Evolutionary conservation across 192 early-diverging fungal genomes (phyloP), one percentile per base, ranked within the genome.

Genomic region (Lobosporangium transversale): DNA sequence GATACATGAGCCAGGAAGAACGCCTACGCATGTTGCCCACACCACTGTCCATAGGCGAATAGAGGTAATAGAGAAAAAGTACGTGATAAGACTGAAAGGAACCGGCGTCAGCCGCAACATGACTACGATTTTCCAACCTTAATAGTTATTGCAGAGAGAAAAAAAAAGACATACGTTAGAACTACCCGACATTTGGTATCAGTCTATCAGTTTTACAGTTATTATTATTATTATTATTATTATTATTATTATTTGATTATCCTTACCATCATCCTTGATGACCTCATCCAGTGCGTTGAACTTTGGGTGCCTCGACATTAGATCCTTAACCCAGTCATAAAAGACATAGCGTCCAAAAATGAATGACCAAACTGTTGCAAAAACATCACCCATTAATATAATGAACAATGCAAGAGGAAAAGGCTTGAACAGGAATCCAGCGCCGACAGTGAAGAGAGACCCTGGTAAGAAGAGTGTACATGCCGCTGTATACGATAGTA

Each of bases 61-160:
- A 26, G 76, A 79, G 23, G 76, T 82, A 33, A 82, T 69, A 8
- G 70, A 82, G 55, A 82, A 82, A 69, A 82, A 79, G 60, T 79
- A 82, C 31, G 76, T 82, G 35, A 82, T 79, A 33, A 82, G 32
- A 48, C 66, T 82, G 62, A 82, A 82, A 11, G 81, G 81, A 26
- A 82, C 45, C 0, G 81, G 81, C 0, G 81, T 79, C 59, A 82
- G 44, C 3, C 81, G 68, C 21, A 82, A 36, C 81, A 82, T 82
- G 36, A 82, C 76, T n/a, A 82, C 81, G 35, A 82, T 82, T 53
- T 79, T 82, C 81, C 81, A 82, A n/a, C 81, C 81, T n/a, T 82
- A 79, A 36, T 12, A 45, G 33, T 23, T 40, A 45, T 70, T 5
- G 18, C 14, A 23, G 11, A 35, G 20, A 50, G 8, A 44, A 67